Base-by-base conservation (phyloP, 352 stramenopile genomes). In the Phytophthora sojae region DNA sequence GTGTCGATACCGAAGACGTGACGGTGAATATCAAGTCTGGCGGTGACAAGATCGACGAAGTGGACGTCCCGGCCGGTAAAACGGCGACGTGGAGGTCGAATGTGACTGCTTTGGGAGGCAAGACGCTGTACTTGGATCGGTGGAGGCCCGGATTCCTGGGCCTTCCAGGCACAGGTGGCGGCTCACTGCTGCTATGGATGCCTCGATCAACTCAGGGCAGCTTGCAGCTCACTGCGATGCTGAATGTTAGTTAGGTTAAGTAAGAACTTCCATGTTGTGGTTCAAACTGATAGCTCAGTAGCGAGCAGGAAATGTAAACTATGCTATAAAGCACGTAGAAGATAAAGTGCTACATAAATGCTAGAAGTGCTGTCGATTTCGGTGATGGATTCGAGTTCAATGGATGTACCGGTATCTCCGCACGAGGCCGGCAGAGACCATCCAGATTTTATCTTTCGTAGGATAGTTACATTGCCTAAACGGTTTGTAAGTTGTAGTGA, bases 71-170 rank as follows among this genome's bases (percentile, higher is more conserved):
- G 51, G 50, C 63, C 0, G 70, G 70, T 2, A 61, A 76, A 55
- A 80, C 53, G 3, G 61, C 53, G 23, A 63, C 52, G 9, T 80
- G 69, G 73, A 72, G 15, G n/a, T 53, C 64, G 17, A 72, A 69
- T 23, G 52, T 80, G 49, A 67, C 61, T 21, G 35, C 8, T 6
- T 29, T 80, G 26, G 67, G 53, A 55, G 64, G 76, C 21, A 80
- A 78, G 23, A 80, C 73, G 23, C n/a, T 80, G 44, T 80, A 80
- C 44, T 26, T 80, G 42, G 73, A 80, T 71, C 73, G 73, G 11
- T 80, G 73, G 73, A 64, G 73, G 61, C 69, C 65, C 3, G 69
- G 71, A 37, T 73, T 76, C 45, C 29, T 77, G 14, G 73, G 69
- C 7, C 49, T 80, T 19, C 71, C 70, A 32, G 69, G 64, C 3